Evolutionary conservation across 495 filamentous ascomycete species (phyloP), one percentile per base, ranked within the genome.

Genomic region (Neurospora tetraspora): DNA sequence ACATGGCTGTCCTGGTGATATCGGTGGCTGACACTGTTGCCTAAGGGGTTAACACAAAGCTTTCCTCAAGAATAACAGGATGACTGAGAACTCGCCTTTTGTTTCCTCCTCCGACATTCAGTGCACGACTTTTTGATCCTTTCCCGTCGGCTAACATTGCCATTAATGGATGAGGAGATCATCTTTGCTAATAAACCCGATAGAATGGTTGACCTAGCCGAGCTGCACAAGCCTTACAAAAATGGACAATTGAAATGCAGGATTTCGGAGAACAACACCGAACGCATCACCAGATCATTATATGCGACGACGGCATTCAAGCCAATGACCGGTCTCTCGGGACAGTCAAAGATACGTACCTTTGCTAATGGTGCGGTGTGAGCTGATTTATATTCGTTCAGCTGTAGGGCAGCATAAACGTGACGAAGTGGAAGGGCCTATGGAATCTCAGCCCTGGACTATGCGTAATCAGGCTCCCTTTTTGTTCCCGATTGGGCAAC

Each of bases 51-150:
- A 61, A 27, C 47, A 20, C 27, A 7, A 59, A 23, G 18, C 5
- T 20, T 5, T 9, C 23, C 20, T 39, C 11, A 14, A 4, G 8
- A 12, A 27, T 5, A 70, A 14, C 12, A 38, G 18, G 18, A 18
- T 23, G 39, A 10, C 18, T 2, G 12, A 23, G 14, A 42, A 65
- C 31, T 34, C 9, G 74, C 75, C 69, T 72, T 72, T 70, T 76
- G 73, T 45, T 76, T 76, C 12, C 70, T 68, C 53, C 69, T 45
- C 16, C 69, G 73, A 16, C 73, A 74, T 43, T 76, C 75, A 12
- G 68, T 71, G 59, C 73, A 76, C 36, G 75, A 72, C 47, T 72
- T 74, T 34, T 34, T 65, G 53, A 65, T 34, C 14, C 23, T 34
- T 34, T 65, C 14, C 1, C 27, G 53, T 34, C 53, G 53, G 53